Evolutionary conservation across 2,329 filamentous ascomycete genomes (phyloP), one percentile per base, ranked within the genome.

Genomic region (Alternaria brassicicola): DNA sequence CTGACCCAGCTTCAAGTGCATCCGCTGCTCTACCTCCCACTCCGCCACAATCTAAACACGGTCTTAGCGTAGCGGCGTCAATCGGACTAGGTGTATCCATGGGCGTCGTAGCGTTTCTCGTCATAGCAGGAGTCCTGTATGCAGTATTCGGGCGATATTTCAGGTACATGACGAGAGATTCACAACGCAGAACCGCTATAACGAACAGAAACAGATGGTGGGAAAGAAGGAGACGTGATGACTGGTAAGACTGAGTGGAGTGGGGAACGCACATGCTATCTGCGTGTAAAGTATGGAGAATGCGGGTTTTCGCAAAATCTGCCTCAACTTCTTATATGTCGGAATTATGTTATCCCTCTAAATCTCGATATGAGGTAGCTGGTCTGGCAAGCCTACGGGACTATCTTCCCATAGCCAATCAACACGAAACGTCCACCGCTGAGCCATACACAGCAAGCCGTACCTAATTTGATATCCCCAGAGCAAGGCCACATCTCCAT

Each of bases 11-110:
- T 10, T 10, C 4, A 21, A 21, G 3, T 35, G 15, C 33, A 19
- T 3, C 46, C 12, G 19, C 35, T 17, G 12, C 26, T 23, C 17
- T 28, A 28, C 8, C 36, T 15, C 19, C 23, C 1, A 13, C 25
- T n/a, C 13, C 35, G 17, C 4, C 35, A 2, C 21, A 51, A 23
- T 15, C 48, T 7, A 4, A 26, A 2, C 21, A 25, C 10, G n/a
- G 35, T 30, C 42, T 59, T 4, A 9, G 52, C 6, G 13, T 15
- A 23, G 25, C 45, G 4, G 39, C 45, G 0, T 26, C 36, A 3
- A 39, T 50, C 0, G 52, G 56, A 0, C 33, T 59, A 7, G 56
- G 56, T 23, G 56, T 55, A 13, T 38, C 46, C 6, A 39, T 49
- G 38, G 45, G 56, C 8, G 13, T 54, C 3, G 10, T 38, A 6